A percentile compares a stretch with the other conserved stretches of the same genome.
Conservation (phyloP, 1,139 yeast species). For the Saccharomyces hybrid region DNA sequence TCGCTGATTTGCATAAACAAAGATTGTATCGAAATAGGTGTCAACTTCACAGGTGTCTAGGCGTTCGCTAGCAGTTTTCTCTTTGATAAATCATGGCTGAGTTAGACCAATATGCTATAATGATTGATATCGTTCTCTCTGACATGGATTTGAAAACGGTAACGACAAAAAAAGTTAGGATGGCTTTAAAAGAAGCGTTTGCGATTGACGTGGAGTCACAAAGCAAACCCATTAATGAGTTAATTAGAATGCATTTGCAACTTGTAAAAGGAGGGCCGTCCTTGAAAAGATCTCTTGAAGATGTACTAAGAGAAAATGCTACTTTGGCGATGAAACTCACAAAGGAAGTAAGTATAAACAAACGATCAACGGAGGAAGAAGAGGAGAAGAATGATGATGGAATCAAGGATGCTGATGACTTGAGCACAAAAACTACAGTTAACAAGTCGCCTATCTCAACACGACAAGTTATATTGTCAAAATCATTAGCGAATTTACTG, state of each 20-base stretch:
- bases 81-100: slow-evolving; percentile 11
- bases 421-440: not conserved
- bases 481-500: not conserved
- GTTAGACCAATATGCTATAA: slow-evolving; percentile 44
- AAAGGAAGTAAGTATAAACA: not conserved
- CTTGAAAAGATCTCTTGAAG: not conserved
- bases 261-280: not conserved
- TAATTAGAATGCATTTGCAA: slow-evolving; percentile 33
- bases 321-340: not conserved
- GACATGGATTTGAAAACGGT: slow-evolving; percentile 68
- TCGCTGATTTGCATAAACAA: not conserved
- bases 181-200: slow-evolving; percentile 62
- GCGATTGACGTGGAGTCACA: slow-evolving; percentile 46
- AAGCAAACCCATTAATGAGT: slow-evolving; percentile 52
- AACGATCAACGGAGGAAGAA: not conserved
- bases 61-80: not conserved
- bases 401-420: not conserved
- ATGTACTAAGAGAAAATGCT: not conserved
- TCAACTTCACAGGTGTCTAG: not conserved
- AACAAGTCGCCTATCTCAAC: not conserved
- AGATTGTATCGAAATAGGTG: not conserved
- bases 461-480: not conserved
- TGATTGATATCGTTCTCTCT: slow-evolving; percentile 66
- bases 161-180: slow-evolving; percentile 63
- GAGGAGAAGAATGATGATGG: not conserved